These are phyloP conservation scores for Curvularia sp. DNA, from an alignment of 2,329 filamentous ascomycete genomes.

Conservation along the genomic window DNA sequence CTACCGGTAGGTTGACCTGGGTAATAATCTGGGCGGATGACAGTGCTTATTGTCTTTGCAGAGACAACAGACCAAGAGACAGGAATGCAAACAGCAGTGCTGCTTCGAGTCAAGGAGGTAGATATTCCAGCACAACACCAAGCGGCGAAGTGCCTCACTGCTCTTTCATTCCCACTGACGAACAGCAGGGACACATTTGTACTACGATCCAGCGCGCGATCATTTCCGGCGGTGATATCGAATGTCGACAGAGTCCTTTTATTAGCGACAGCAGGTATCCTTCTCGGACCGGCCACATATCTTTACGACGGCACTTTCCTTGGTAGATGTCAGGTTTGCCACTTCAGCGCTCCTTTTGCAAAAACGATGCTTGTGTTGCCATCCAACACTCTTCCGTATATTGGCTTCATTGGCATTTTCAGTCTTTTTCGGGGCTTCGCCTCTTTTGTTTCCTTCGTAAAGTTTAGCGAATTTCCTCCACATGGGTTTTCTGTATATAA, in stretches of 20 bases:
- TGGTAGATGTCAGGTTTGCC: conserved; percentile 32
- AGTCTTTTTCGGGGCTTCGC: neutral
- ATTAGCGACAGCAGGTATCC: neutral
- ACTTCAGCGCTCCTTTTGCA: neutral
- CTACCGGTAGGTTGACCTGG: conserved; percentile 39
- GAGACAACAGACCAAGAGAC: conserved; percentile 42
- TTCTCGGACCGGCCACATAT: neutral
- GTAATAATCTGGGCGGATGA: no score
- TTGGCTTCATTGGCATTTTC: neutral
- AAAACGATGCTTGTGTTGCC: conserved; percentile 16
- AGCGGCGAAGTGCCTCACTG: neutral
- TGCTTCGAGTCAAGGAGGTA: conserved; percentile 8
- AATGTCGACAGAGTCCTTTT: neutral
- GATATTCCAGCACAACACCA: neutral
- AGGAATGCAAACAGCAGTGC: conserved; percentile 6
- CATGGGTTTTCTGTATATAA: neutral
- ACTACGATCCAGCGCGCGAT: conserved; percentile 36
- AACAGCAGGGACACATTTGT: conserved; percentile 18
- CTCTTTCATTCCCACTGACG: conserved; percentile 8
- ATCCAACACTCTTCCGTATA: neutral
- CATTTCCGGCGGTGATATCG: conserved; percentile 24
- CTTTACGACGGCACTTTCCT: conserved; percentile 9
- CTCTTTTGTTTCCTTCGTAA: neutral
- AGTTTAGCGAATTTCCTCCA: neutral
- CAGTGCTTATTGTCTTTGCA: conserved; percentile 17